Base-by-base conservation (phyloP, 2,329 filamentous ascomycete genomes). In the Dothiorella sarmentorum region DNA sequence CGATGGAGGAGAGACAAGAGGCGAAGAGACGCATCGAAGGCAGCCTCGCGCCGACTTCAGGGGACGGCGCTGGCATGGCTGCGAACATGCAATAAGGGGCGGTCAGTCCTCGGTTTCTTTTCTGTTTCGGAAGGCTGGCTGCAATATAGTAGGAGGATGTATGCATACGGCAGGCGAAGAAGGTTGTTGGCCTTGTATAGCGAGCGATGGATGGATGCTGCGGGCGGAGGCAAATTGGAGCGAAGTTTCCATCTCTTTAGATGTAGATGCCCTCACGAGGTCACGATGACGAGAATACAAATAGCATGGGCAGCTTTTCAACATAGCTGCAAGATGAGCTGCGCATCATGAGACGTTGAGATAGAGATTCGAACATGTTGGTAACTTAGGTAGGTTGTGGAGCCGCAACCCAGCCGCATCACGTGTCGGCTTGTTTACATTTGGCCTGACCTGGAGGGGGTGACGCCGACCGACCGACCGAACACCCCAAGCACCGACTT, bases 21-120 rank as follows among this genome's bases (percentile, higher is more conserved):
- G 93, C 92, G 29, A 90, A 91, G 77, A 86, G 92, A 24, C 85
- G 91, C 56, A 97, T 97, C 61, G 85, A 84, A 71, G 84, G 87
- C 42, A 85, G 82, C 61, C 61, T 79, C 55, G 76, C 77, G 31
- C 76, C 77, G 7, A 10, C 20, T 3, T 26, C 5, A 4, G 58
- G 42, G n/a, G 22, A 43, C 22, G 45, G 45, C 4, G 29, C 56
- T 10, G 26, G 37, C 31, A 18, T 31, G 4, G 20, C 53, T 40
- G 64, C 63, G 62, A 59, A 61, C 63, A 59, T 56, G 1, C 15
- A 31, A 24, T 59, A 26, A 33, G 60, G 58, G 61, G 68, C 64
- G 63, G 64, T 65, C 60, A 60, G 33, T 27, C 51, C 49, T 58
- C 55, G 51, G 63, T 63, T 69, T 65, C 66, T 65, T 60, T 59